Percentiles rank a stretch among this genome's conserved stretches.
These are phyloP conservation scores for Mangifera indica DNA, from an alignment of 345 rosid species.

Conservation along the genomic window DNA sequence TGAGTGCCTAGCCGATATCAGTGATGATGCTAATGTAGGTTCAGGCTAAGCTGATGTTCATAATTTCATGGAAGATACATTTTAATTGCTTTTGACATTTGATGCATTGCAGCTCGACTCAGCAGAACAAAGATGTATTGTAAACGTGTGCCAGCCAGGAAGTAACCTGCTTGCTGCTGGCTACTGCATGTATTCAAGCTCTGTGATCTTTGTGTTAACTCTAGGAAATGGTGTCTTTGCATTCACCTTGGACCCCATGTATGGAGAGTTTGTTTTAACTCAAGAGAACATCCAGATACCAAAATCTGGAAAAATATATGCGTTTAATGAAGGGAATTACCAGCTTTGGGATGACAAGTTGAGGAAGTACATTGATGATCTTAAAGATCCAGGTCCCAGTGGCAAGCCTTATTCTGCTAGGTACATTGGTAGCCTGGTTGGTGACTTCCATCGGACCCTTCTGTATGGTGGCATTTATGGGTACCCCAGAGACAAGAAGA, in stretches of 20 bases:
- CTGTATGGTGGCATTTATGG: constrained; percentile 93
- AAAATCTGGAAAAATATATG: constrained; percentile 71
- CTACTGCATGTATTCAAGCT: constrained; percentile 96
- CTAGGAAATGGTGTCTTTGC: constrained; percentile 79
- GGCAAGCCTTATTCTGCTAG: constrained; percentile 90
- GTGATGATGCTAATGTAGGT: constrained; percentile 56
- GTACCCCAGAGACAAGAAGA: constrained; percentile 86
- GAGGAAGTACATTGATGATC: constrained; percentile 88
- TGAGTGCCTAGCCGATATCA: constrained; percentile 72
- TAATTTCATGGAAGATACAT: too few relatives aligned
- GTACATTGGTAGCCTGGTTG: constrained; percentile 93
- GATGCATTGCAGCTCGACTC: constrained; percentile 53
- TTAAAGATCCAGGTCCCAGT: constrained; percentile 87
- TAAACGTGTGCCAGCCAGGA: constrained; percentile 94
- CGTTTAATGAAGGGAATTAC: constrained; percentile 96
- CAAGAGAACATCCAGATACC: constrained; percentile 85
- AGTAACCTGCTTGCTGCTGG: constrained; percentile 90
- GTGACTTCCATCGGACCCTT: constrained; percentile 86
- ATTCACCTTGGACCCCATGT: constrained; percentile 92
- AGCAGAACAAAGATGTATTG: constrained; percentile 59
- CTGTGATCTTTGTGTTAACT: constrained; percentile 78
- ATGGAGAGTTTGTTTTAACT: constrained; percentile 89
- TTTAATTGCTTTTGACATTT: neutral
- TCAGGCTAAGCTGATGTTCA: constrained; percentile 1
- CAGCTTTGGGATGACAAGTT: constrained; percentile 86